Evolutionary conservation across 2,329 filamentous ascomycete genomes (phyloP).

Genomic region (Fusarium brachygibbosum): DNA sequence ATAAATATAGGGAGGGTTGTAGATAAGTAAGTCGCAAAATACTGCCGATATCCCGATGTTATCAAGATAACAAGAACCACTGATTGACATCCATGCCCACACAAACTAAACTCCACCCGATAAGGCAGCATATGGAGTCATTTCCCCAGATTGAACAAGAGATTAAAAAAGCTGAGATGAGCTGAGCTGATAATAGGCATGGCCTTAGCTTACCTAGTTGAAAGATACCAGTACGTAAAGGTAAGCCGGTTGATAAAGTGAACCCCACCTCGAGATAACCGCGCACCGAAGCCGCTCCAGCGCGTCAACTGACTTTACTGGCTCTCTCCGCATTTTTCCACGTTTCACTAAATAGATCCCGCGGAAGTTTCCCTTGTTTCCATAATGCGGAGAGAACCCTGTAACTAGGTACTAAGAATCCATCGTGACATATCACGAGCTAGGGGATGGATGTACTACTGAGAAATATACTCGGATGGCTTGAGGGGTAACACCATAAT

Average conservation of each 20-base stretch:
- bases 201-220: not conserved
- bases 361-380: not conserved
- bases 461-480: too few relatives aligned
- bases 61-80: not conserved
- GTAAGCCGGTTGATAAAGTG: slow-evolving; percentile 30
- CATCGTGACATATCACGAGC: not conserved
- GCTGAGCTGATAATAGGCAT: slow-evolving; percentile 1
- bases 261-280: slow-evolving; percentile 39
- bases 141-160: slow-evolving; percentile 13
- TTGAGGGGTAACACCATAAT: not conserved
- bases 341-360: not conserved
- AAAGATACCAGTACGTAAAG: slow-evolving; percentile 30
- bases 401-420: not conserved
- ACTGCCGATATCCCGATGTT: slow-evolving; percentile 4
- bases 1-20: not conserved
- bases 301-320: slow-evolving; percentile 35
- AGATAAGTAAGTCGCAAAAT: not conserved
- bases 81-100: too few relatives aligned
- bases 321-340: slow-evolving; percentile 6
- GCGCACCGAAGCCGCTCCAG: slow-evolving; percentile 34
- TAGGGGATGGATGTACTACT: not conserved
- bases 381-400: slow-evolving; percentile 7
- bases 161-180: not conserved
- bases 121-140: slow-evolving; percentile 26
- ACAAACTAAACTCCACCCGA: slow-evolving; percentile 23